These are phyloP conservation scores for Cladosporium oxysporum DNA, from an alignment of 2,329 filamentous ascomycete genomes.

Conservation along the genomic window DNA sequence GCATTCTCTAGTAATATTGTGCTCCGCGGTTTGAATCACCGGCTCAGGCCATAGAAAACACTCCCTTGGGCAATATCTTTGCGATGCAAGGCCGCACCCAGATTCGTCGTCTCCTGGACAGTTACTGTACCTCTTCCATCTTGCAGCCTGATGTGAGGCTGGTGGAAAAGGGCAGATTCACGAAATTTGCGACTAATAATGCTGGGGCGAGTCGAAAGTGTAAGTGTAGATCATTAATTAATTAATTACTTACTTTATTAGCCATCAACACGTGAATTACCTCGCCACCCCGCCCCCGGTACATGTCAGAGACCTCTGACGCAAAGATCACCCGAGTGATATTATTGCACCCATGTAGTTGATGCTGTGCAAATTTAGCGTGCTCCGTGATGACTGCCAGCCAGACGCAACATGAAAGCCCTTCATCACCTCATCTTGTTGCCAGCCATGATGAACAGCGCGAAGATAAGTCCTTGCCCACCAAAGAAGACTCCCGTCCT, in stretches of 20 bases:
- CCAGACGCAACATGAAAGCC: background rate
- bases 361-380: background rate
- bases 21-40: background rate
- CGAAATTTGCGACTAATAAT: background rate
- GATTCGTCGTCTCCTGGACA: background rate
- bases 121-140: background rate
- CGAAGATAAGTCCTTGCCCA: slow-evolving; percentile 29
- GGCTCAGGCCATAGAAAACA: background rate
- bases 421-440: slow-evolving; percentile 26
- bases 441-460: slow-evolving; percentile 33
- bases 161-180: background rate
- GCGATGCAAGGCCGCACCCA: background rate
- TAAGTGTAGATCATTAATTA: background rate
- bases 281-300: background rate
- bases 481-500: slow-evolving; percentile 29
- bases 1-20: background rate
- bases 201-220: background rate
- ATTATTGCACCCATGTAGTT: background rate
- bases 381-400: background rate
- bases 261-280: background rate
- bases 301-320: background rate
- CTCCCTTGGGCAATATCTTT: background rate
- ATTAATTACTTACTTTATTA: background rate
- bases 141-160: background rate
- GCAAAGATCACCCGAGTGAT: background rate